Evolutionary conservation across 2,329 filamentous ascomycete genomes (phyloP).

Genomic region (Chrysoporthe deuterocubensis): DNA sequence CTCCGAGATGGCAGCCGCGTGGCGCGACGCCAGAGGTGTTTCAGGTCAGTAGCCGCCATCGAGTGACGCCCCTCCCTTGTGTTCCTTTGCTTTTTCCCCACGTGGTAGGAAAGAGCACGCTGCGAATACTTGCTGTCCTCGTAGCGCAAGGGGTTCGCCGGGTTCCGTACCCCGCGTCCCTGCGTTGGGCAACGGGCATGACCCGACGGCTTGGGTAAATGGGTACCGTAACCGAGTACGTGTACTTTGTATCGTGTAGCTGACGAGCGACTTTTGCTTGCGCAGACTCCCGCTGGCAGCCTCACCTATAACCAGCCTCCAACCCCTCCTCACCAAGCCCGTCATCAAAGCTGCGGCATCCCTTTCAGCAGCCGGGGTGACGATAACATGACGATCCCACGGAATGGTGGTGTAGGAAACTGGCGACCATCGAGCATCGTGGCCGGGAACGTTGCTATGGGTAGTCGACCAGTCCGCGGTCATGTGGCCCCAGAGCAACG

Average conservation of each 20-base stretch:
- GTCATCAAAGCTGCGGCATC: neutral
- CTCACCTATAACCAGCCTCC: neutral
- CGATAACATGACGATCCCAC: neutral
- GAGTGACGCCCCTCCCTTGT: neutral
- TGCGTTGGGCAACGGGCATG: neutral
- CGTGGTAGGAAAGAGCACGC: neutral
- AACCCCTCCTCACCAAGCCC: neutral
- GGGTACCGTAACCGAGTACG: conserved; percentile 22
- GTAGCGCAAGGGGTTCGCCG: conserved; percentile 20
- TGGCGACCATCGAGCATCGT: neutral
- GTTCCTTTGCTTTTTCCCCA: neutral
- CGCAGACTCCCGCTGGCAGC: conserved; percentile 7
- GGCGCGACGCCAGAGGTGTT: neutral
- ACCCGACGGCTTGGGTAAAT: conserved; percentile 22
- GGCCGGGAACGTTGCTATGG: neutral
- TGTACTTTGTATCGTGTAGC: conserved; percentile 1
- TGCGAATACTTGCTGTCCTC: neutral
- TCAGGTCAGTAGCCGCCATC: neutral
- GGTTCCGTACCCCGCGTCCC: conserved; percentile 12
- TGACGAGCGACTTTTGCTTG: conserved; percentile 8
- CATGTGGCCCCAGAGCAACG: conserved; percentile 5
- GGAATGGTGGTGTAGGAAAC: neutral
- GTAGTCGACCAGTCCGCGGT: neutral
- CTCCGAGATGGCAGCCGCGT: neutral
- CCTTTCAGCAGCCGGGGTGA: neutral